Base-by-base conservation (phyloP, 179 eudicot genomes). In the Nepenthes alata region DNA sequence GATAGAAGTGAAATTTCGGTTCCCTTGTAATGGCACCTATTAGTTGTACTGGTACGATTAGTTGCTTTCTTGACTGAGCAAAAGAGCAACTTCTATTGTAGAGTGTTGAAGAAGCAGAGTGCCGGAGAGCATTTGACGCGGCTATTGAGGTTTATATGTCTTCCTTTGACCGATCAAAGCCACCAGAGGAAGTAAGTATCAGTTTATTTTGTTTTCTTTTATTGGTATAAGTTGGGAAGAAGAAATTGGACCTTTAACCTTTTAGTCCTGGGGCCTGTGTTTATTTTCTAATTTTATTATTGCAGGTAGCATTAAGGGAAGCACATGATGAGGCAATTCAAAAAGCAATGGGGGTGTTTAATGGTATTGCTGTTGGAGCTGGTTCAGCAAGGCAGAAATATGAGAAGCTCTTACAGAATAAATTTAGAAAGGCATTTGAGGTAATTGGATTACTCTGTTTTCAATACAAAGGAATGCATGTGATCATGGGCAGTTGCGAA, bases 61-160 rank as follows among this genome's bases (percentile, higher is more conserved):
- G 47, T 49, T 49, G 53, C n/a, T 9, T 49, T 11, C 53, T 4
- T 49, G 3, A 2, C 53, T 49, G 53, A 49, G 25, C 25, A 25
- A 25, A 25, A 25, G 25, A 25, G 25, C 25, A 25, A 25, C 45
- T 35, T 53, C 2, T 25, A 70, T 50, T 74, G 70, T 71, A 94
- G 97, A 90, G 94, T 72, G 99, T 94, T 67, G 97, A 94, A 75
- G 99, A 94, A 74, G 83, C 95, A 37, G 96, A 94, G 84, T 90
- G 99, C 72, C 88, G 88, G 49, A 83, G 91, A 78, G 97, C 91
- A 35, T 90, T 71, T 75, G 99, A 94, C 59, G 59, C 79, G 73
- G 96, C 91, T 64, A 75, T 91, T 70, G 97, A 87, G 71, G 81
- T 69, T 51, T 94, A 90, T 62, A 85, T 80, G 91, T 81, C 94